Percentiles rank a stretch among this genome's conserved stretches.
phyloP scores from a whole-genome alignment of 2,329 filamentous ascomycete species.

The Gnomoniopsis smithogilvyi region DNA sequence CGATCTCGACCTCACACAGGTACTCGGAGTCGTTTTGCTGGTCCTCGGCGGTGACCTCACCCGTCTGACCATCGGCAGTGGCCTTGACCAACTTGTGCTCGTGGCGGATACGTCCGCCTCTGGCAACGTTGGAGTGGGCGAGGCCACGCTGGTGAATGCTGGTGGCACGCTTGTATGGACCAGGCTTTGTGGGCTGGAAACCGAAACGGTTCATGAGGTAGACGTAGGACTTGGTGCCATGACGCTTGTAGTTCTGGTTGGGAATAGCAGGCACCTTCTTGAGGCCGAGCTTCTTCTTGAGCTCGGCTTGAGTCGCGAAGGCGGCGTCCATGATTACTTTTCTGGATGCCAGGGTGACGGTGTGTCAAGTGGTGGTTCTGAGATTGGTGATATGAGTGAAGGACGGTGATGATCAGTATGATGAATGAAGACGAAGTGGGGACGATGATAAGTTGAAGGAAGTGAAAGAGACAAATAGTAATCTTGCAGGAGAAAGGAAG shows the following conservation, averaged over 20 bases:
- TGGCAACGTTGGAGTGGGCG: conserved; percentile 38
- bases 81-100: conserved; percentile 45
- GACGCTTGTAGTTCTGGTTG: conserved; percentile 57
- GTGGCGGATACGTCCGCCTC: conserved; percentile 47
- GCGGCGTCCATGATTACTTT: conserved; percentile 31
- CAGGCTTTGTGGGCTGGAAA: conserved; percentile 59
- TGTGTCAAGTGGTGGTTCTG: neutral
- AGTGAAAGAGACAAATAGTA: neutral
- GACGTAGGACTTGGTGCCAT: conserved; percentile 63
- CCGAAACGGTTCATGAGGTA: conserved; percentile 59
- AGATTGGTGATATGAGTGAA: neutral
- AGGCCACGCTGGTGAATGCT: conserved; percentile 46
- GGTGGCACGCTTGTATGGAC: conserved; percentile 55
- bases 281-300: conserved; percentile 34
- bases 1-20: conserved; percentile 61
- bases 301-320: conserved; percentile 31
- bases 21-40: conserved; percentile 66
- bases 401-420: neutral
- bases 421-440: neutral
- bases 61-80: conserved; percentile 31
- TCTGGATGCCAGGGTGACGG: conserved; percentile 5
- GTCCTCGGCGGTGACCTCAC: conserved; percentile 57
- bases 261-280: conserved; percentile 47
- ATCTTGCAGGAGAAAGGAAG: neutral
- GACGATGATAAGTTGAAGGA: neutral